These are phyloP conservation scores for Leucaena leucocephala DNA, from an alignment of 306 rosid species.

Conservation along the genomic window DNA sequence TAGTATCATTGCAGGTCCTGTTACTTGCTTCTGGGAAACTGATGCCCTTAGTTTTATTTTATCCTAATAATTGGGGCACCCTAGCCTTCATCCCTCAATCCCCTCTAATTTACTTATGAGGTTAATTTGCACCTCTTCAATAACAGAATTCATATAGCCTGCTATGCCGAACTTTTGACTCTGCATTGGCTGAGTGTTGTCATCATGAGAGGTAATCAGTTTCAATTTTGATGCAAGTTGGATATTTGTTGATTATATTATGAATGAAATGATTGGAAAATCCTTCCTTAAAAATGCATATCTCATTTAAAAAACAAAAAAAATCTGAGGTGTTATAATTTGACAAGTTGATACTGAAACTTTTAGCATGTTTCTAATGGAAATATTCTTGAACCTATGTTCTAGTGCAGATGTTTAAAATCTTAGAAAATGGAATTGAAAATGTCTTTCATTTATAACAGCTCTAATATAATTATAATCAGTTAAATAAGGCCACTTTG, in stretches of 20 bases:
- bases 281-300: background rate
- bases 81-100: background rate
- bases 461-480: background rate
- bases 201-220: constrained; percentile 66
- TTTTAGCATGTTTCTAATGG: background rate
- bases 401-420: background rate
- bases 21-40: constrained; percentile 25
- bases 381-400: background rate
- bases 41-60: constrained; percentile 17
- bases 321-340: constrained; percentile 9
- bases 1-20: constrained; percentile 84
- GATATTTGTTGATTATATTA: too few relatives aligned
- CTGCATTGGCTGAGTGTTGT: constrained; percentile 90
- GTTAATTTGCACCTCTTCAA: constrained; percentile 40
- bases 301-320: background rate
- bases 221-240: background rate
- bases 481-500: constrained; percentile 6
- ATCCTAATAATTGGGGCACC: constrained; percentile 3
- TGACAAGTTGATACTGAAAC: background rate
- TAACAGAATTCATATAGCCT: constrained; percentile 83
- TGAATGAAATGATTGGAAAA: background rate
- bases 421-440: background rate
- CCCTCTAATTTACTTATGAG: constrained; percentile 31
- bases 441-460: constrained; percentile 1
- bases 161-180: constrained; percentile 86